phyloP scores from a whole-genome alignment of 2,329 filamentous ascomycete genomes.

The Penicillium corylophilum region DNA sequence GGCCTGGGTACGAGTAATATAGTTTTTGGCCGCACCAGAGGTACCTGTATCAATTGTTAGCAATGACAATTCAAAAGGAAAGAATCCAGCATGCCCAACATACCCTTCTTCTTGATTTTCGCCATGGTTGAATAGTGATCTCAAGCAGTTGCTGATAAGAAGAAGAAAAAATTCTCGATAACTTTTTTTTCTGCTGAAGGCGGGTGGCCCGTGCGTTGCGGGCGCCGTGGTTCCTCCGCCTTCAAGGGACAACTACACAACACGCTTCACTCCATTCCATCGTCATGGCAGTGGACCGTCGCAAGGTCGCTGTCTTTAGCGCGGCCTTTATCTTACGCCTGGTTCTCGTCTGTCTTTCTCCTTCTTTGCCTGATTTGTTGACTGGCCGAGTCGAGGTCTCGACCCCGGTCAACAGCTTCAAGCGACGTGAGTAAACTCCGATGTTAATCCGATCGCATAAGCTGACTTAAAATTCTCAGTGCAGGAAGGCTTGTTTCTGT shows the following conservation, averaged over 20 bases:
- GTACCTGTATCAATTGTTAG: slow-evolving; percentile 55
- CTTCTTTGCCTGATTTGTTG: slow-evolving; percentile 77
- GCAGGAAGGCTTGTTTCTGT: slow-evolving; percentile 94
- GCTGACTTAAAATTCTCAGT: slow-evolving; percentile 54
- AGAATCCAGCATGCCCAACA: slow-evolving; percentile 9
- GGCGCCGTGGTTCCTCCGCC: slow-evolving; percentile 21
- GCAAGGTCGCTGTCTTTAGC: slow-evolving; percentile 68
- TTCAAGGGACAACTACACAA: slow-evolving; percentile 20
- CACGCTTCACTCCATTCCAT: not conserved
- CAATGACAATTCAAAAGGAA: slow-evolving; percentile 1
- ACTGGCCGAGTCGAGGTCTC: slow-evolving; percentile 94
- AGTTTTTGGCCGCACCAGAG: slow-evolving; percentile 94
- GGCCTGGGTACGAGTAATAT: slow-evolving; percentile 93
- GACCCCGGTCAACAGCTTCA: slow-evolving; percentile 96
- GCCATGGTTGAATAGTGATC: slow-evolving; percentile 53
- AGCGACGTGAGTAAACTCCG: slow-evolving; percentile 64
- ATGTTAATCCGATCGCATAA: not conserved
- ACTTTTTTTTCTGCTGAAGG: slow-evolving; percentile 33
- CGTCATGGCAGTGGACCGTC: slow-evolving; percentile 55
- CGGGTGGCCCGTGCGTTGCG: slow-evolving; percentile 34
- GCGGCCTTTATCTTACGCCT: slow-evolving; percentile 77
- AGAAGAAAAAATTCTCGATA: slow-evolving; percentile 38
- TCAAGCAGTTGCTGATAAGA: slow-evolving; percentile 33
- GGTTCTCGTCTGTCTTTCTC: slow-evolving; percentile 76
- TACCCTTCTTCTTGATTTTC: slow-evolving; percentile 86